These are phyloP conservation scores for Podila epicladia DNA, from an alignment of 192 early-diverging fungal genomes.

Conservation along the genomic window DNA sequence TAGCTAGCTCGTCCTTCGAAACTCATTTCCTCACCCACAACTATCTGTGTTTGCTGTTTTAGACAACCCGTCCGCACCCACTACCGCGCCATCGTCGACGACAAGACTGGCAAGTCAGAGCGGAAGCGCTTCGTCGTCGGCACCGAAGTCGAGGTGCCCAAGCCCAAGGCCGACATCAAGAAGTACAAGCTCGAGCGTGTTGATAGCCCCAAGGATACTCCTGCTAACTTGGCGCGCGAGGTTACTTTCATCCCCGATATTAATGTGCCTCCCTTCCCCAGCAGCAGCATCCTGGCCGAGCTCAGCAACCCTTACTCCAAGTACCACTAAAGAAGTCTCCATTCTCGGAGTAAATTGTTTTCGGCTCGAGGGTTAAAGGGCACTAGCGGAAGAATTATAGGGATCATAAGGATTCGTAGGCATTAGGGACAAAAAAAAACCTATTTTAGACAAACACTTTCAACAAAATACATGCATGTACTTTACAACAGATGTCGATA, in stretches of 20 bases:
- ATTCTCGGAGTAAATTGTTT: too few relatives aligned
- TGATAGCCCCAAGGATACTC: constrained; percentile 49
- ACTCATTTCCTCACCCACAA: too few relatives aligned
- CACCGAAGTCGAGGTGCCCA: constrained; percentile 45
- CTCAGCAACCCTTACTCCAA: constrained; percentile 50
- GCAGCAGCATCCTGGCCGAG: constrained; percentile 45
- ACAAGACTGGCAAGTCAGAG: constrained; percentile 31
- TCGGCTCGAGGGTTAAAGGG: too few relatives aligned
- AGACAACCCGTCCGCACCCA: constrained; percentile 48
- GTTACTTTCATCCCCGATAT: constrained; percentile 50
- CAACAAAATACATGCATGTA: too few relatives aligned
- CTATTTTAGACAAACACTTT: too few relatives aligned
- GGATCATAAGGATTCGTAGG: too few relatives aligned
- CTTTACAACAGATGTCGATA: too few relatives aligned
- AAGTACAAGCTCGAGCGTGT: constrained; percentile 48
- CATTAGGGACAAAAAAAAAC: too few relatives aligned
- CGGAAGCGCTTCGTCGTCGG: constrained; percentile 46
- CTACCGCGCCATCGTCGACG: constrained; percentile 24
- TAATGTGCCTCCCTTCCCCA: constrained; percentile 47
- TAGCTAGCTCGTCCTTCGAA: too few relatives aligned
- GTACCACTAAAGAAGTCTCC: constrained; percentile 21
- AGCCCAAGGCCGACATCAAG: constrained; percentile 44
- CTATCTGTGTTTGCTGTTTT: neutral
- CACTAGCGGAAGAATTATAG: too few relatives aligned
- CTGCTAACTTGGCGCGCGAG: constrained; percentile 28